Conservation (phyloP, 2,329 filamentous ascomycete species). For the Rugonectria rugulosa region DNA sequence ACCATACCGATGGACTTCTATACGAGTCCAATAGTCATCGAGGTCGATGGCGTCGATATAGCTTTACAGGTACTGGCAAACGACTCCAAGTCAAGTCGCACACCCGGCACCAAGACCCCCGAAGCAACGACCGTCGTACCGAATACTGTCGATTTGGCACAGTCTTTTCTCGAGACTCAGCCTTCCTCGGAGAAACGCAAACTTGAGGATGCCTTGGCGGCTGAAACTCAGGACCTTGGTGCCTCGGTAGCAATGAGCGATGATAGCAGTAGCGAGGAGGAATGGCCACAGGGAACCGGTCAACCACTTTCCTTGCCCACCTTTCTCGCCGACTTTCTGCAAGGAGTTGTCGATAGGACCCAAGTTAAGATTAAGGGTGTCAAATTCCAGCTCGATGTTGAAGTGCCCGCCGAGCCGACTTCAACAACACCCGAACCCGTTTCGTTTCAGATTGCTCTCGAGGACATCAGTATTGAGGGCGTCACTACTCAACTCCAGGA, state of each 20-base stretch:
- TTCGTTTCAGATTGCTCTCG: conserved; percentile 71
- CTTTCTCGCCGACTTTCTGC: conserved; percentile 75
- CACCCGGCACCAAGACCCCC: conserved; percentile 49
- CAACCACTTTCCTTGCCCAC: conserved; percentile 72
- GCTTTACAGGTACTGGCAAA: conserved; percentile 61
- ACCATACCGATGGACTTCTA: conserved; percentile 90
- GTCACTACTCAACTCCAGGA: conserved; percentile 56
- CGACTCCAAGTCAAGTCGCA: conserved; percentile 42
- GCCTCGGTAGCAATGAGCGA: conserved; percentile 68
- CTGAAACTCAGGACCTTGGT: conserved; percentile 68
- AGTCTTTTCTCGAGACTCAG: conserved; percentile 80
- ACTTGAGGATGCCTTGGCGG: conserved; percentile 72
- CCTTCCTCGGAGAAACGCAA: conserved; percentile 70
- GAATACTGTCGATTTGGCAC: conserved; percentile 75
- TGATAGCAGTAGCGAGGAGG: conserved; percentile 69
- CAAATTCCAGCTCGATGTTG: conserved; percentile 70
- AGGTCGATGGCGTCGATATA: conserved; percentile 82
- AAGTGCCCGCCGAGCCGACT: conserved; percentile 59
- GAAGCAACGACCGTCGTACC: conserved; percentile 58
- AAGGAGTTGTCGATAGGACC: conserved; percentile 76
- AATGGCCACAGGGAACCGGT: conserved; percentile 71
- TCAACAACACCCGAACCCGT: conserved; percentile 60
- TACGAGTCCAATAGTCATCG: conserved; percentile 80
- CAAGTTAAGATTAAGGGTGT: conserved; percentile 72
- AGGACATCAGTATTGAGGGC: conserved; percentile 71